Conservation (phyloP, 106 monocot genomes). For the Allium cepa region DNA sequence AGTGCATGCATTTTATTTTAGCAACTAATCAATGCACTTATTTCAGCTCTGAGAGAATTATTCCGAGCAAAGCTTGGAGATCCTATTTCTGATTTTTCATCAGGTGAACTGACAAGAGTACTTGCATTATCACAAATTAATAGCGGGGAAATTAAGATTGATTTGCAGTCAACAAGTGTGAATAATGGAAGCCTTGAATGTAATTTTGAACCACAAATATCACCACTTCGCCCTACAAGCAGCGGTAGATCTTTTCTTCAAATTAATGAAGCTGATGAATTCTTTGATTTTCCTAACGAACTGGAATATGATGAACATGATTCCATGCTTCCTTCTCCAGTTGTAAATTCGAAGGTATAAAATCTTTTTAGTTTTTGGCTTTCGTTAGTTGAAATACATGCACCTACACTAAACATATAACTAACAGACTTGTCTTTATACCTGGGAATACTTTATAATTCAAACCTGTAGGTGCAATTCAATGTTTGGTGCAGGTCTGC, state of each 20-base stretch:
- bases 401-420: too few species aligned
- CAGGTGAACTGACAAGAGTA: constrained; percentile 47
- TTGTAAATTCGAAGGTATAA: neutral
- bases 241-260: constrained; percentile 64
- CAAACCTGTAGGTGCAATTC: too few species aligned
- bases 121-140: constrained; percentile 17
- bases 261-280: constrained; percentile 86
- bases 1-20: too few species aligned
- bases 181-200: constrained; percentile 16
- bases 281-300: constrained; percentile 80
- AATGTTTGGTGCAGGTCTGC: too few species aligned
- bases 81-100: constrained; percentile 46
- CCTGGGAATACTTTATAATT: too few species aligned
- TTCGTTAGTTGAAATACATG: too few species aligned
- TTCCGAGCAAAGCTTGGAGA: constrained; percentile 73
- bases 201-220: constrained; percentile 21
- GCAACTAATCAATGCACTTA: neutral
- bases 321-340: constrained; percentile 33
- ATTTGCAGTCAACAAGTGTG: constrained; percentile 26
- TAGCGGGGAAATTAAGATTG: constrained; percentile 35
- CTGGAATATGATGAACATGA: constrained; percentile 53
- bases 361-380: too few species aligned
- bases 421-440: too few species aligned
- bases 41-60: constrained; percentile 86
- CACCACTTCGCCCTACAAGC: constrained; percentile 19